Conservation (phyloP, 1,284 basidiomycete genomes). For the Abortiporus biennis region DNA sequence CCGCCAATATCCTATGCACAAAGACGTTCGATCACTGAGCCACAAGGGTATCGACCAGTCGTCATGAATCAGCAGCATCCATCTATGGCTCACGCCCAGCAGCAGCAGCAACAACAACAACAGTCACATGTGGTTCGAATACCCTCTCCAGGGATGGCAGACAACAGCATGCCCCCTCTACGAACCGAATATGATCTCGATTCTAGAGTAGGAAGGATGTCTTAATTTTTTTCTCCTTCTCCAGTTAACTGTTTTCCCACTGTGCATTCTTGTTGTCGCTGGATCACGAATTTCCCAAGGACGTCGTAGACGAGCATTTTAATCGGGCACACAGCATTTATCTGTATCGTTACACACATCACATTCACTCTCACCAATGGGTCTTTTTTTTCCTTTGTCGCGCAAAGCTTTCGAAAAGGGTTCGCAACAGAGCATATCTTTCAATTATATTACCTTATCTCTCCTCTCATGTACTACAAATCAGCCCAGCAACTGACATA, state of each 20-base stretch:
- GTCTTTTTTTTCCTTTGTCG: too few relatives aligned
- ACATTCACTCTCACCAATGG: too few relatives aligned
- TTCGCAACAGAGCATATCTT: too few relatives aligned
- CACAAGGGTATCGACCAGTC: slow-evolving; percentile 38
- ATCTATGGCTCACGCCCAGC: slow-evolving; percentile 27
- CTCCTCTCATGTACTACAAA: too few relatives aligned
- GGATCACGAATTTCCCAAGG: slow-evolving; percentile 12
- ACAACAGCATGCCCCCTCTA: slow-evolving; percentile 14
- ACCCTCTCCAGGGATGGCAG: slow-evolving; percentile 36
- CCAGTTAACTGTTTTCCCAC: too few relatives aligned
- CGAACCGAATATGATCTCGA: slow-evolving; percentile 14
- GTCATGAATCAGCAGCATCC: slow-evolving; percentile 35
- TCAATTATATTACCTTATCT: too few relatives aligned
- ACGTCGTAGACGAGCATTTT: too few relatives aligned
- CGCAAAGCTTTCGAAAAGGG: too few relatives aligned
- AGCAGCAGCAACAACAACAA: too few relatives aligned
- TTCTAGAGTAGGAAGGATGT: slow-evolving; percentile 14
- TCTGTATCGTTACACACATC: too few relatives aligned
- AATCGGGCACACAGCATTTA: slow-evolving; percentile 13
- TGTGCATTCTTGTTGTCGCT: slow-evolving; percentile 10
- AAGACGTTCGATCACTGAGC: slow-evolving; percentile 45
- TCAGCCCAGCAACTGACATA: too few relatives aligned
- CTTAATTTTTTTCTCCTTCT: slow-evolving; percentile 10
- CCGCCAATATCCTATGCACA: slow-evolving; percentile 26
- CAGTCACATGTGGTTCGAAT: slow-evolving; percentile 26